These are phyloP conservation scores for Thermothelomyces thermophilus DNA, from an alignment of 2,329 filamentous ascomycete genomes.

Conservation along the genomic window DNA sequence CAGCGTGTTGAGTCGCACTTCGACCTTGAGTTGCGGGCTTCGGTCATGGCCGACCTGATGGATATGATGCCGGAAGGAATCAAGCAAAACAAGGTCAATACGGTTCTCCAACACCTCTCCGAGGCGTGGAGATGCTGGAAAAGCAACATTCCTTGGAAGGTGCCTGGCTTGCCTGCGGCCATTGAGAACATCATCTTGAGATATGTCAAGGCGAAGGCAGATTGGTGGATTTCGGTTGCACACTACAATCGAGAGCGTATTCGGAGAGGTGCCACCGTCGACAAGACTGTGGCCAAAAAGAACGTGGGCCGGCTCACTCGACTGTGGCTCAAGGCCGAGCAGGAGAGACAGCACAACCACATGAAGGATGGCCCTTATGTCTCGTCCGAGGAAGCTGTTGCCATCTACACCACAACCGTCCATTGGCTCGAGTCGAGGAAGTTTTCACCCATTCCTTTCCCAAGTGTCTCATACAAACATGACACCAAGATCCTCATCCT, in stretches of 20 bases:
- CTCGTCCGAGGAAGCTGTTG: conserved; percentile 95
- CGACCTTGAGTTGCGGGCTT: conserved; percentile 91
- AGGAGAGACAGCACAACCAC: conserved; percentile 98
- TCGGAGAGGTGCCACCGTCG: conserved; percentile 88
- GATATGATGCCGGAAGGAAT: conserved; percentile 99
- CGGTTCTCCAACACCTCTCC: conserved; percentile 90
- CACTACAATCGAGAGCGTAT: conserved; percentile 99
- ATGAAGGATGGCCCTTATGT: conserved; percentile 99
- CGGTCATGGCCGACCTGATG: conserved; percentile 98
- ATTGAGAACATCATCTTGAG: conserved; percentile 98
- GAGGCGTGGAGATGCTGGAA: conserved; percentile 99
- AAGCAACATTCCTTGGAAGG: conserved; percentile 99
- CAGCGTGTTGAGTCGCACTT: conserved; percentile 98
- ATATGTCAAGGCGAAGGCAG: conserved; percentile 98
- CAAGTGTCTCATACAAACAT: conserved; percentile 98
- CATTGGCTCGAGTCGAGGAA: conserved; percentile 98
- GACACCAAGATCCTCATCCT: conserved; percentile 98
- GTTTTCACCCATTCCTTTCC: conserved; percentile 97
- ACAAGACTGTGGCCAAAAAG: conserved; percentile 99
- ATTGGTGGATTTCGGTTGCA: conserved; percentile 99
- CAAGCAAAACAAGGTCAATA: conserved; percentile 99
- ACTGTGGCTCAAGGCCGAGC: conserved; percentile 95
- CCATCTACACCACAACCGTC: conserved; percentile 97
- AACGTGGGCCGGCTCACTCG: conserved; percentile 91
- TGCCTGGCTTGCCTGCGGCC: conserved; percentile 88